Conservation (phyloP, 116 monocot species). For the Zostera marina region DNA sequence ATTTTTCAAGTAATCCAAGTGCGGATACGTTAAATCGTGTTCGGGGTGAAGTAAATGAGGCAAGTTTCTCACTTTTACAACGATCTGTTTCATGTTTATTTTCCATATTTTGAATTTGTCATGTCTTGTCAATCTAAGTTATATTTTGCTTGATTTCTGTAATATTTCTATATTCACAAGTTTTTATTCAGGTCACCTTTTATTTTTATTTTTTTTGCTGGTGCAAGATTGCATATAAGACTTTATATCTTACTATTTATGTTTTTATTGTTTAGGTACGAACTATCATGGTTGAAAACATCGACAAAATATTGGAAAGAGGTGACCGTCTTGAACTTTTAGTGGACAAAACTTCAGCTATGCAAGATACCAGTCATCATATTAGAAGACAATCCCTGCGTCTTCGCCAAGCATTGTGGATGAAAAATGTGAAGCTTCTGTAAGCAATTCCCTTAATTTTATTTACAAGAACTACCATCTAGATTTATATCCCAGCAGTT, state of each 20-base stretch:
- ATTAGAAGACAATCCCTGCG: slow-evolving; percentile 77
- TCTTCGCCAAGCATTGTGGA: slow-evolving; percentile 73
- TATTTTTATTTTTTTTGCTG: too few relatives aligned
- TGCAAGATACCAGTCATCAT: slow-evolving; percentile 90
- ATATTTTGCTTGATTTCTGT: too few relatives aligned
- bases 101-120: too few relatives aligned
- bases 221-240: too few relatives aligned
- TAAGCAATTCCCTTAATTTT: slow-evolving; percentile 18
- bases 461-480: neutral
- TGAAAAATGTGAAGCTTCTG: slow-evolving; percentile 95
- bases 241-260: neutral
- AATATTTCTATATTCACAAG: too few relatives aligned
- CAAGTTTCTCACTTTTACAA: slow-evolving; percentile 14
- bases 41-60: slow-evolving; percentile 90
- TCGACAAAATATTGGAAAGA: slow-evolving; percentile 90
- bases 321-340: slow-evolving; percentile 84
- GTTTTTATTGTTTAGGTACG: slow-evolving; percentile 37
- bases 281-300: slow-evolving; percentile 92
- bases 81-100: neutral
- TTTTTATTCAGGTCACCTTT: too few relatives aligned
- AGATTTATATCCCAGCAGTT: neutral
- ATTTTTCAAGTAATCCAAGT: slow-evolving; percentile 78
- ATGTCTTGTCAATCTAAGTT: too few relatives aligned
- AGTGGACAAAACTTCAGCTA: slow-evolving; percentile 89
- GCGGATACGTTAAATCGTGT: slow-evolving; percentile 82